Evolutionary conservation across 176 grass and related monocot species (phyloP), one percentile per base, ranked within the genome.

Genomic region (Carex pumila): DNA sequence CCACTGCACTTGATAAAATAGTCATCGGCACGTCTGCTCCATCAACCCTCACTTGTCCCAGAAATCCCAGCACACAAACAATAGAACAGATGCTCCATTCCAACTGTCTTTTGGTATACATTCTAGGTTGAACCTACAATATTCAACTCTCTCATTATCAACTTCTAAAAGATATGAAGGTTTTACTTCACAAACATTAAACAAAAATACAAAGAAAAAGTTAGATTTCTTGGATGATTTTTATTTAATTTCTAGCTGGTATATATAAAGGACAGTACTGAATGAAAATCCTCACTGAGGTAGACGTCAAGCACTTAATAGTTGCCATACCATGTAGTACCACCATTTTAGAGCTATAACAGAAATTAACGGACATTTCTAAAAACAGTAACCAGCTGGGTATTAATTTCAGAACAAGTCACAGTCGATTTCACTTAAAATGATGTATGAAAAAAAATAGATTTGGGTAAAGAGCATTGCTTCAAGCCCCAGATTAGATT

Each of bases 1-100:
- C 87, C 32, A 90, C 86, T 5, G 94, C 94, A 86, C 63, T 79
- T 6, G 85, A 37, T 5, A 94, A 58, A n/a, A 88, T 65, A 6
- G 94, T 92, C 39, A 97, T 92, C 52, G 87, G 85, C 67, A 94
- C 91, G 41, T 92, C 79, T 0, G 79, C 17, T 68, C 85, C 90
- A 78, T 86, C 79, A 71, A 45, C 86, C 12, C 14, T 14, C 6
- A 79, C 4, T 6, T 31, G 5, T 8, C 49, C 7, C 59, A 50
- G 84, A 13, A 89, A 4, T 56, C 29, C 75, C 56, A 90, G 73
- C 77, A 75, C 70, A 75, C 69, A 92, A 83, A 82, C 34, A 11
- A 90, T 1, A 7, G 83, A 68, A 80, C 65, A 85, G 52, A 80
- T 85, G 15, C 61, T 47, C 87, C 82, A 80, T 81, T 79, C 59